Base-by-base conservation (phyloP, 2,329 filamentous ascomycete species). In the Penicillium vulpinum region DNA sequence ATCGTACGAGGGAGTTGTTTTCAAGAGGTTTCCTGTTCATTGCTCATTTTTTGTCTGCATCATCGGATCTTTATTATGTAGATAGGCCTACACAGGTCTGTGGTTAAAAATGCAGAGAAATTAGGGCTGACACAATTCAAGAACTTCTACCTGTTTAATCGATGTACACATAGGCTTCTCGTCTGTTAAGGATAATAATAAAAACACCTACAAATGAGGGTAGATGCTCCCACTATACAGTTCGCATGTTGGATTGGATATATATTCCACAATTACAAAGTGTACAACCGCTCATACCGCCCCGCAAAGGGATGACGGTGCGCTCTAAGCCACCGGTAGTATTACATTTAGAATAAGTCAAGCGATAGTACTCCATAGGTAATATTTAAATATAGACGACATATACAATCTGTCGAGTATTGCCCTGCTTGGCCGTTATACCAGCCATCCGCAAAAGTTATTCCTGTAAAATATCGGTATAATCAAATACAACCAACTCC, bases 1-100 rank as follows among this genome's bases (percentile, higher is more conserved):
- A 58, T 65, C 66, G 67, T 65, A 66, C 65, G 62, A 71, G 63
- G 70, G 72, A 66, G 67, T 71, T 69, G 65, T 67, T 60, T 65
- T 63, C 61, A 65, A 60, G 60, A 64, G 59, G 58, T 64, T 67
- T 60, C 57, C 56, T 67, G 59, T 57, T 59, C 65, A 62, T 65
- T 61, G 56, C 61, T 56, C 51, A 43, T 60, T 61, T 60, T 62
- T 44, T 57, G 52, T 61, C 45, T 61, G 63, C 62, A 63, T 62
- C 47, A 54, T 59, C 54, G 43, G 56, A 58, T 53, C 58, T 46
- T n/a, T n/a, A n/a, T n/a, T 56, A 62, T 65, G 67, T 66, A 67
- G 66, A 68, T 65, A 62, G 62, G 53, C 53, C 47, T 56, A 58
- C 57, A 53, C 57, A 62, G 57, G 53, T 56, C 51, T 60, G 57